These are phyloP conservation scores for Trametes sp. DNA, from an alignment of 1,284 basidiomycete genomes.

Conservation along the genomic window DNA sequence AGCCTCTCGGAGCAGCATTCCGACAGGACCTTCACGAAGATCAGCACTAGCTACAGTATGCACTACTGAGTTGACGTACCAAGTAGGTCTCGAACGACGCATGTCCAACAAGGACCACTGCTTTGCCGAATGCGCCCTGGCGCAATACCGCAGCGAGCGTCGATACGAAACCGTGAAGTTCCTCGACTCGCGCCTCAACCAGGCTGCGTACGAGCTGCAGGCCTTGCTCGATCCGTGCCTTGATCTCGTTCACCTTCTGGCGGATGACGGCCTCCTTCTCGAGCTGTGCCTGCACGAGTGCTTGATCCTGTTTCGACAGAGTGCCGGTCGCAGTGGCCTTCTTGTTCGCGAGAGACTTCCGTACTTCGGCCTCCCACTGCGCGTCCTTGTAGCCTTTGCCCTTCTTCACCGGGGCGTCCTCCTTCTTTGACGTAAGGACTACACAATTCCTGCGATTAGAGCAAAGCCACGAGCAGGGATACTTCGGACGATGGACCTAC, in stretches of 20 bases:
- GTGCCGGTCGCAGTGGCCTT: constrained; percentile 55
- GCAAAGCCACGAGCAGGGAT: not conserved
- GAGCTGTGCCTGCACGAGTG: constrained; percentile 81
- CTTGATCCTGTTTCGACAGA: constrained; percentile 86
- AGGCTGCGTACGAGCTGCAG: constrained; percentile 73
- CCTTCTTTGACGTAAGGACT: constrained; percentile 73
- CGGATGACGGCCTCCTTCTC: constrained; percentile 79
- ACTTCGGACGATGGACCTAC: constrained; percentile 49
- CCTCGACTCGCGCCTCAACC: constrained; percentile 63
- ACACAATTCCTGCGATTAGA: constrained; percentile 9
- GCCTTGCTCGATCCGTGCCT: constrained; percentile 68
- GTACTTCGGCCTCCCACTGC: constrained; percentile 94
- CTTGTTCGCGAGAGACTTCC: constrained; percentile 84
- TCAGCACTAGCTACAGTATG: not conserved
- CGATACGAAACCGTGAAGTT: constrained; percentile 65
- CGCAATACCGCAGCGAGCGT: constrained; percentile 68
- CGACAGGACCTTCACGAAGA: constrained; percentile 61
- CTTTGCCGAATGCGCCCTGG: constrained; percentile 66
- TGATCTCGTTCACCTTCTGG: constrained; percentile 60
- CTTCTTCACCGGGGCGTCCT: constrained; percentile 64
- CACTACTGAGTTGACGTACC: constrained; percentile 50
- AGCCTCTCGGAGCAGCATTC: constrained; percentile 75
- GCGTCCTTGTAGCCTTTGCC: constrained; percentile 89
- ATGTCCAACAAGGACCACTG: constrained; percentile 63
- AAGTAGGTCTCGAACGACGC: constrained; percentile 80